phyloP scores from a whole-genome alignment of 169 alveolate genomes.

The Cyclospora cayetanensis region DNA sequence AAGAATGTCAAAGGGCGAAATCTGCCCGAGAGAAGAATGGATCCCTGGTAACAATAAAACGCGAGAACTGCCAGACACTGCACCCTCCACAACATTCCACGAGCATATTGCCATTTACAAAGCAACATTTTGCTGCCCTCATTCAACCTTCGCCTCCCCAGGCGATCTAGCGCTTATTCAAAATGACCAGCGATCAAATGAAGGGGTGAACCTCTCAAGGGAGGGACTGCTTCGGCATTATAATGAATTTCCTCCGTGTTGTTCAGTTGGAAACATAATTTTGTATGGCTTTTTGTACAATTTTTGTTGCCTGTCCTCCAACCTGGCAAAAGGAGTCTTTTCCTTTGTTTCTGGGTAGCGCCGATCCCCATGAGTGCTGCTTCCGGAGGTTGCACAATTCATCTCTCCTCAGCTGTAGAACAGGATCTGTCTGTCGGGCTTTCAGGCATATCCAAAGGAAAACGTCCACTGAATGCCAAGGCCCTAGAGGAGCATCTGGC shows the following conservation, averaged over 20 bases:
- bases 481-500: constrained; percentile 59
- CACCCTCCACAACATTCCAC: too few relatives aligned
- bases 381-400: too few relatives aligned
- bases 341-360: background rate
- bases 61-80: too few relatives aligned
- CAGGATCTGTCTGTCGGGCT: too few relatives aligned
- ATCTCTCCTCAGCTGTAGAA: too few relatives aligned
- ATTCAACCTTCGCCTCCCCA: background rate
- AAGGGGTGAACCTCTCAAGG: background rate
- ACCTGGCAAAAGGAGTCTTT: background rate
- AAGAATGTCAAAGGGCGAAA: constrained; percentile 69
- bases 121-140: too few relatives aligned
- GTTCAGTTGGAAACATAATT: background rate
- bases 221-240: background rate
- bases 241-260: background rate
- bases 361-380: too few relatives aligned
- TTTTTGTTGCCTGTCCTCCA: background rate
- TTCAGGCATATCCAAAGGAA: constrained; percentile 66
- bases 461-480: constrained; percentile 53
- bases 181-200: background rate
- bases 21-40: constrained; percentile 73
- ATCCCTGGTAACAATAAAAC: constrained; percentile 67
- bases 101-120: too few relatives aligned
- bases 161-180: background rate
- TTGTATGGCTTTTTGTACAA: background rate